phyloP scores from a whole-genome alignment of 768 basidiomycete species.

The Erythrobasidium yunnanense region DNA sequence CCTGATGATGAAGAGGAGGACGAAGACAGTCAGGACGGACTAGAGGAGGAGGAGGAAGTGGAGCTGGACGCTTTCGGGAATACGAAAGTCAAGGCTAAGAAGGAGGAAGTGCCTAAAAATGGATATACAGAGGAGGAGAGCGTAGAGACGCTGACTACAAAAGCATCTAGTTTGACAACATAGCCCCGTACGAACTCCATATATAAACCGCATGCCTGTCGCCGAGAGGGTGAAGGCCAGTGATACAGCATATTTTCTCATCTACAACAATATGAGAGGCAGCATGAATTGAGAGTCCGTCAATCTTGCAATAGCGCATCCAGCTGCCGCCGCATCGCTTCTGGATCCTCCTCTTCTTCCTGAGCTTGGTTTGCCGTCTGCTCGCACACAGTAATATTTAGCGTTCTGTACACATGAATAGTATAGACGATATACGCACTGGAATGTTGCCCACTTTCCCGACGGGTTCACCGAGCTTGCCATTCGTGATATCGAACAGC shows the following conservation, averaged over 20 bases:
- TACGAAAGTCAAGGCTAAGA: neutral
- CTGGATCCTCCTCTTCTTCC: slow-evolving; percentile 28
- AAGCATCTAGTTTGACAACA: neutral
- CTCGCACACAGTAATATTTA: neutral
- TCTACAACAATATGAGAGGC: neutral
- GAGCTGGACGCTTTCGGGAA: slow-evolving; percentile 10
- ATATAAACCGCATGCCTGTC: too few species aligned
- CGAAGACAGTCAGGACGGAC: slow-evolving; percentile 19
- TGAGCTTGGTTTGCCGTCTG: neutral
- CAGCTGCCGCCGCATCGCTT: slow-evolving; percentile 26
- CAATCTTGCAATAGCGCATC: slow-evolving; percentile 21
- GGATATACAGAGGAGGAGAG: neutral
- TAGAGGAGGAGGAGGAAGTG: slow-evolving; percentile 12
- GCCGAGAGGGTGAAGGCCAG: too few species aligned
- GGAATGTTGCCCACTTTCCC: slow-evolving; percentile 35
- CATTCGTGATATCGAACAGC: slow-evolving; percentile 85
- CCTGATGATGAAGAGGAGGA: slow-evolving; percentile 3
- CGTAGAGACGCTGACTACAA: neutral
- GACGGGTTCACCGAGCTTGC: slow-evolving; percentile 36
- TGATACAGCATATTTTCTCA: too few species aligned
- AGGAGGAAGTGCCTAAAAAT: neutral
- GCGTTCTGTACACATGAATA: too few species aligned
- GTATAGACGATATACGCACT: slow-evolving; percentile 30
- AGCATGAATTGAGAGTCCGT: neutral
- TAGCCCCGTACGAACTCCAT: too few species aligned